These are phyloP conservation scores for Ascochyta koolunga DNA, from an alignment of 2,329 filamentous ascomycete genomes.

Conservation along the genomic window DNA sequence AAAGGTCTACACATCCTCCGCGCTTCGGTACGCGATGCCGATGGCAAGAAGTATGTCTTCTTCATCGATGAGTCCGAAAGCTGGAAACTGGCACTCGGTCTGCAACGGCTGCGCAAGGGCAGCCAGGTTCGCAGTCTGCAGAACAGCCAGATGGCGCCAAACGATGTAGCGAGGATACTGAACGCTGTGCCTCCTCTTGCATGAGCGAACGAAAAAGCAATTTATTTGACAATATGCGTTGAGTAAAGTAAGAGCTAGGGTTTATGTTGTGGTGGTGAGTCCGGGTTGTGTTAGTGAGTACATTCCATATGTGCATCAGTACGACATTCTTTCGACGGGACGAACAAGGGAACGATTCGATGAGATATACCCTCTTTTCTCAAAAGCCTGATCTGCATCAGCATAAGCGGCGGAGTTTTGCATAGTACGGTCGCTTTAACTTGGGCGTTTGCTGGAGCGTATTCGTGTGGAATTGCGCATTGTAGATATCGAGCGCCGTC, in stretches of 20 bases:
- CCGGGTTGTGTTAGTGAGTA: not conserved
- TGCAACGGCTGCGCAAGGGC: slow-evolving; percentile 62
- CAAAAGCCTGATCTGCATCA: slow-evolving; percentile 16
- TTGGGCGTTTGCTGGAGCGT: slow-evolving; percentile 3
- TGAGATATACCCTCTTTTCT: slow-evolving; percentile 18
- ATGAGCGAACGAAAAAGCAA: not conserved
- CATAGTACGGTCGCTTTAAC: slow-evolving; percentile 1
- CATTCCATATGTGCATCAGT: slow-evolving; percentile 9
- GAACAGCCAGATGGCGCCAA: slow-evolving; percentile 58
- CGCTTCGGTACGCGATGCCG: slow-evolving; percentile 63
- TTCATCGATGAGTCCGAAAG: slow-evolving; percentile 64
- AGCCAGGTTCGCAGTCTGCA: slow-evolving; percentile 62
- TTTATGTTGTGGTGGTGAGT: not conserved
- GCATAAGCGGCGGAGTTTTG: slow-evolving; percentile 20
- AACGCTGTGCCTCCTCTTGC: slow-evolving; percentile 36
- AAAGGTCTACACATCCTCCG: slow-evolving; percentile 60
- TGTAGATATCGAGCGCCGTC: slow-evolving; percentile 9
- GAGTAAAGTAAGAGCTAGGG: not conserved
- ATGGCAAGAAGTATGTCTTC: slow-evolving; percentile 67
- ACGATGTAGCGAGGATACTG: slow-evolving; percentile 50
- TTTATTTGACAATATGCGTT: not conserved
- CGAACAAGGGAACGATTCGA: slow-evolving; percentile 12
- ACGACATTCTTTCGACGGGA: not conserved
- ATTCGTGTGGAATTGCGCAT: not conserved
- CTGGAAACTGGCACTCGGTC: slow-evolving; percentile 67